Evolutionary conservation across 2,329 filamentous ascomycete species (phyloP).

Genomic region (Hypoxylon rubiginosum): DNA sequence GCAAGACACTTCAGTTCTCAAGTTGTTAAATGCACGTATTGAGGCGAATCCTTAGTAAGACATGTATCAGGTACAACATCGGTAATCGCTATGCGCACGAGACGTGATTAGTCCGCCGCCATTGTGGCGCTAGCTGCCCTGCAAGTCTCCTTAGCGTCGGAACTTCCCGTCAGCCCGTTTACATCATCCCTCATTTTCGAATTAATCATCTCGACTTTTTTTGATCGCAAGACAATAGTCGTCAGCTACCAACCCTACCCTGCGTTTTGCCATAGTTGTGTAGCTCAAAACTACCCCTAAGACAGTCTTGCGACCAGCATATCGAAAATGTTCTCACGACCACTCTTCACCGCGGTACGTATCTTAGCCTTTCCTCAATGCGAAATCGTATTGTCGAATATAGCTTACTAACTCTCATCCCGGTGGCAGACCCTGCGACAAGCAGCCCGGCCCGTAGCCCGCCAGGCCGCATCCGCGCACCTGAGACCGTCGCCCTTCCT

Average conservation of each 20-base stretch:
- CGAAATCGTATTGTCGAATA: slow-evolving; percentile 1
- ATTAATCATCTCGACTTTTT: slow-evolving; percentile 28
- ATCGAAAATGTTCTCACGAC: slow-evolving; percentile 45
- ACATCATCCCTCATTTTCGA: slow-evolving; percentile 32
- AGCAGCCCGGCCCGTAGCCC: slow-evolving; percentile 55
- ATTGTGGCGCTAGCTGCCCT: slow-evolving; percentile 37
- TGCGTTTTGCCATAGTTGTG: neutral
- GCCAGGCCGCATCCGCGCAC: slow-evolving; percentile 35
- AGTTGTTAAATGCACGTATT: neutral
- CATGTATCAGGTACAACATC: slow-evolving; percentile 5
- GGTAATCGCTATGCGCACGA: slow-evolving; percentile 10
- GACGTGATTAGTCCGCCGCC: slow-evolving; percentile 16
- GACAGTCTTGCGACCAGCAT: neutral
- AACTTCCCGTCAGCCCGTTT: slow-evolving; percentile 36
- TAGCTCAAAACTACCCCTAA: neutral
- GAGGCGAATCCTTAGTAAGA: neutral
- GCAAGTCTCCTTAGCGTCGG: slow-evolving; percentile 20
- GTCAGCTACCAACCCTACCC: slow-evolving; percentile 2
- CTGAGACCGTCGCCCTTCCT: slow-evolving; percentile 49
- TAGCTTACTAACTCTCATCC: slow-evolving; percentile 14
- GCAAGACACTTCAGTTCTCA: neutral
- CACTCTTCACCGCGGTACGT: slow-evolving; percentile 46
- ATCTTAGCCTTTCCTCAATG: neutral
- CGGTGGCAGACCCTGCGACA: slow-evolving; percentile 59
- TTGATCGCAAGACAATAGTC: slow-evolving; percentile 4